Evolutionary conservation across 2,329 filamentous ascomycete genomes (phyloP).

Genomic region (Clonostachys solani): DNA sequence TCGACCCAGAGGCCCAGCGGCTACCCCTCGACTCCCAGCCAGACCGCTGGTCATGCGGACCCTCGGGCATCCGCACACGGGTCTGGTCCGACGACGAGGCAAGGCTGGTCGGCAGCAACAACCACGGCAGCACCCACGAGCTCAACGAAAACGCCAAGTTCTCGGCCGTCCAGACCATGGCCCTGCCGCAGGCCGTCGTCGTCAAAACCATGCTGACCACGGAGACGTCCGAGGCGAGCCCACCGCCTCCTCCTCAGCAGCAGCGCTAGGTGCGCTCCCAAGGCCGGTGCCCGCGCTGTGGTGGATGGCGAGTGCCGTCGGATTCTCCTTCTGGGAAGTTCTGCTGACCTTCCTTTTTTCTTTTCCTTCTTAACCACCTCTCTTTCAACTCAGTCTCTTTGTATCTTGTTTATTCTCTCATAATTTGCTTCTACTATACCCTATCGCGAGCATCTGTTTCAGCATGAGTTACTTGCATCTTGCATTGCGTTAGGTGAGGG

Average conservation of each 20-base stretch:
- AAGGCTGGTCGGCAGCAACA: neutral
- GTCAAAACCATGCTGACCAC: constrained; percentile 16
- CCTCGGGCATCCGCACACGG: constrained; percentile 11
- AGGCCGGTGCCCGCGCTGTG: too few relatives aligned
- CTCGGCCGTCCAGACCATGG: neutral
- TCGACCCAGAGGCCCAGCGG: neutral
- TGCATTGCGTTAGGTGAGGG: too few relatives aligned
- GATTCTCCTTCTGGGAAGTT: too few relatives aligned
- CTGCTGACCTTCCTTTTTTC: neutral
- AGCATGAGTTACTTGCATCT: too few relatives aligned
- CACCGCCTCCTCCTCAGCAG: neutral
- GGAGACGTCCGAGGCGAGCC: constrained; percentile 12
- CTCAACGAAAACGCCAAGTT: neutral
- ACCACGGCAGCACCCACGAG: neutral
- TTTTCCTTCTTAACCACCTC: neutral
- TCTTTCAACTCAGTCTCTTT: neutral
- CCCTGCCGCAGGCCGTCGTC: constrained; percentile 10
- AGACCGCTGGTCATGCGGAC: neutral
- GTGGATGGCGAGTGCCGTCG: too few relatives aligned
- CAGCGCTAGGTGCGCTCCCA: neutral
- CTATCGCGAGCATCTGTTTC: too few relatives aligned
- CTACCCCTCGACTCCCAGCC: neutral
- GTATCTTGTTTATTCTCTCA: constrained; percentile 2
- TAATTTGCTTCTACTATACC: neutral
- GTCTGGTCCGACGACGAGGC: constrained; percentile 19